Percentiles rank a stretch among this genome's conserved stretches.
Evolutionary conservation across 176 grass and related monocot genomes (phyloP).

Genomic region (Zea luxurians): DNA sequence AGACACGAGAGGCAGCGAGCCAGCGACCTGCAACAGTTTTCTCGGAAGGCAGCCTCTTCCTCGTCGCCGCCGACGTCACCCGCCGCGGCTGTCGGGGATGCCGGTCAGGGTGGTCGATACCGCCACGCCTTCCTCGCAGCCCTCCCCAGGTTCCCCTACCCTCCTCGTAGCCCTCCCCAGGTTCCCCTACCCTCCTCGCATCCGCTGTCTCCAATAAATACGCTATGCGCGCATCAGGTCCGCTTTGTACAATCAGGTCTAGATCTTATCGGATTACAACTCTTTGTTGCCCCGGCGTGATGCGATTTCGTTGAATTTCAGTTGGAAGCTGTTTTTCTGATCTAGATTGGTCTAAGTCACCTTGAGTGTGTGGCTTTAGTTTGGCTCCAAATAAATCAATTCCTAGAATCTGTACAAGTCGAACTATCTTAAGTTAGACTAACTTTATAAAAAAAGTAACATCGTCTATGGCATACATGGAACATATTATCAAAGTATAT

Average conservation of each 20-base stretch:
- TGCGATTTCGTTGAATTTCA: neutral
- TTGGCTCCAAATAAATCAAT: neutral
- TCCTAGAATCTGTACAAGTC: too few species aligned
- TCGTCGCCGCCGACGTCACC: conserved; percentile 28
- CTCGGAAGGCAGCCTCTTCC: conserved; percentile 10
- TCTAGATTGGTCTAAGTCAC: neutral
- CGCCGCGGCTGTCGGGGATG: conserved; percentile 44
- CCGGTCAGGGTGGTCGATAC: conserved; percentile 76
- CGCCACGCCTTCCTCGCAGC: conserved; percentile 60
- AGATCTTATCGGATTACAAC: conserved; percentile 18
- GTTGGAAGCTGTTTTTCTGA: neutral
- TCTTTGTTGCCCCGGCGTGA: too few species aligned
- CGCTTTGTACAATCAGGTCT: neutral
- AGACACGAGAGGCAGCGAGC: too few species aligned
- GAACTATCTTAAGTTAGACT: too few species aligned
- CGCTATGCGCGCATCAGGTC: neutral
- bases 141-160: conserved; percentile 46
- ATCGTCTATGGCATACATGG: too few species aligned
- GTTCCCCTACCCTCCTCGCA: conserved; percentile 15
- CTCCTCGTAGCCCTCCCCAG: conserved; percentile 49
- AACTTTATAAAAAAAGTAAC: too few species aligned
- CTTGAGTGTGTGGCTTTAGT: neutral
- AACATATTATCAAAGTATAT: too few species aligned
- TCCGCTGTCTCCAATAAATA: neutral
- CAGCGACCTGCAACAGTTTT: too few species aligned